Base-by-base conservation (phyloP, 768 basidiomycete genomes). In the Leccinum truebloodii region DNA sequence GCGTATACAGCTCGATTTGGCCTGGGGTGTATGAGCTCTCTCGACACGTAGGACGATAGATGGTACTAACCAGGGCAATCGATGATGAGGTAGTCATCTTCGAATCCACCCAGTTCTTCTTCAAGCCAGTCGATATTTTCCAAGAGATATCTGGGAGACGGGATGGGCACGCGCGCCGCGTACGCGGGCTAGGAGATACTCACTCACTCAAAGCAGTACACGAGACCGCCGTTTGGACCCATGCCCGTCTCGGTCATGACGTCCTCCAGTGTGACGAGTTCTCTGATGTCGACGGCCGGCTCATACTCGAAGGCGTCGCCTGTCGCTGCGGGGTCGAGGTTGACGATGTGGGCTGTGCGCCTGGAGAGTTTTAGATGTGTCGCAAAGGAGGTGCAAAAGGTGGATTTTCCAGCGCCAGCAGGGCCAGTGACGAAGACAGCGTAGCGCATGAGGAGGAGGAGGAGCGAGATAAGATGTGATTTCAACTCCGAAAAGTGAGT, bases 151-250 rank as follows among this genome's bases (percentile, higher is more conserved):
- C 97, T 99, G 60, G 54, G 57, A 1, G 37, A 46, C 6, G 13
- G n/a, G 1, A 34, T 60, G 32, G 32, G 57, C 10, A 34, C 51
- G 30, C 28, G 58, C n/a, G 3, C 12, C 39, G 30, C n/a, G 1
- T 53, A 26, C 58, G 30, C 55, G 8, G 39, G 41, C 30, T 37
- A 37, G 55, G 51, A 60, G 51, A 53, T 79, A 85, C 83, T 84
- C 75, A 87, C 94, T 88, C 84, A 98, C 97, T 99, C 97, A 75
- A 99, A 99, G 79, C 97, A 98, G 72, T 98, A 98, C 59, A 99
- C 86, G 55, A 99, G 80, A 4, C 95, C 97, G 10, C 97, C 97
- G 68, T 99, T 99, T 0, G 97, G 97, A 3, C 97, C 97, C 76
- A 94, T 94, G 41, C 87, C 89, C 64, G 97, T 82, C 76, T 99